Evolutionary conservation across 345 rosid genomes (phyloP).

Genomic region (Carallia brachiata): DNA sequence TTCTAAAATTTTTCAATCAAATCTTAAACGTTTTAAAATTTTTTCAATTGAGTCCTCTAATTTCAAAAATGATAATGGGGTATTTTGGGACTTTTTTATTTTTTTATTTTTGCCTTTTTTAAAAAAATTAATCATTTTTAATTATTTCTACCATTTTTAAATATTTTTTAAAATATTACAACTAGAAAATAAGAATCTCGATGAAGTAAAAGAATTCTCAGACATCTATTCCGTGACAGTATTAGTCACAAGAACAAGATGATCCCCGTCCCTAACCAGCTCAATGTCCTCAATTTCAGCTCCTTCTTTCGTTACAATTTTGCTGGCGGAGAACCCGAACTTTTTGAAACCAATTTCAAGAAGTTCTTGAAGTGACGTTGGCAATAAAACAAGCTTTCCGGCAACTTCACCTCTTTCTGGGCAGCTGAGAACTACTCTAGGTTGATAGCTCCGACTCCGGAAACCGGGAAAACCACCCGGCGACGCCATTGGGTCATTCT

Average conservation of each 20-base stretch:
- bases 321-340: slow-evolving; percentile 45
- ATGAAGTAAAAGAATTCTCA: too few relatives aligned
- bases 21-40: too few relatives aligned
- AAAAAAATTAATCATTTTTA: too few relatives aligned
- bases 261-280: slow-evolving; percentile 77
- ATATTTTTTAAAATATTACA: too few relatives aligned
- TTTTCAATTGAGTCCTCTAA: too few relatives aligned
- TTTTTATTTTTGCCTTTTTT: too few relatives aligned
- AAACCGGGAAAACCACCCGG: slow-evolving; percentile 15
- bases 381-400: slow-evolving; percentile 55
- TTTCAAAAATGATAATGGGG: too few relatives aligned
- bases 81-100: too few relatives aligned
- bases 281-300: slow-evolving; percentile 75
- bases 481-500: slow-evolving; percentile 17
- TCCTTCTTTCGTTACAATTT: slow-evolving; percentile 54
- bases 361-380: slow-evolving; percentile 59
- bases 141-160: too few relatives aligned
- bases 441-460: slow-evolving; percentile 19
- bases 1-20: too few relatives aligned
- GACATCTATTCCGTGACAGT: background rate
- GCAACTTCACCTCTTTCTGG: slow-evolving; percentile 39
- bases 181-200: too few relatives aligned
- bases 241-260: slow-evolving; percentile 48
- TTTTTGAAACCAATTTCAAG: slow-evolving; percentile 47
- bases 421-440: slow-evolving; percentile 63